Evolutionary conservation across 2,329 filamentous ascomycete species (phyloP).

Genomic region (Alternaria conjuncta): DNA sequence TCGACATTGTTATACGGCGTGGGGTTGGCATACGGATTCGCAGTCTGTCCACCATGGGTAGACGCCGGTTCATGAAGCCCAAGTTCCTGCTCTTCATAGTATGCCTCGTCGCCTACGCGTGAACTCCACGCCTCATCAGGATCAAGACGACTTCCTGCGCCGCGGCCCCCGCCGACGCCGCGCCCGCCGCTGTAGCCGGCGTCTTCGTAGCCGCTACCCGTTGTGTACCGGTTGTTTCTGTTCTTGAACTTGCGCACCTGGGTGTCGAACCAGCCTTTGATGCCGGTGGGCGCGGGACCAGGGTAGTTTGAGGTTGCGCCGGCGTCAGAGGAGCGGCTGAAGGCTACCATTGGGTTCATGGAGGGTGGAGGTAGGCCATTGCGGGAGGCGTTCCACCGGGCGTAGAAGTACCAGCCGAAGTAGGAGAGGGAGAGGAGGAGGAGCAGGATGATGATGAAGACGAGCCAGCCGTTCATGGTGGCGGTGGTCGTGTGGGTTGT

Average conservation of each 20-base stretch:
- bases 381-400: slow-evolving; percentile 73
- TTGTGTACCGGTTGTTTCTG: slow-evolving; percentile 69
- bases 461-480: slow-evolving; percentile 53
- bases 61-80: slow-evolving; percentile 58
- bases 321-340: slow-evolving; percentile 52
- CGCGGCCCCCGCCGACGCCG: slow-evolving; percentile 41
- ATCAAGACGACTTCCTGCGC: slow-evolving; percentile 68
- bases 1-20: slow-evolving; percentile 19
- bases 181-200: slow-evolving; percentile 47
- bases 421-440: slow-evolving; percentile 66
- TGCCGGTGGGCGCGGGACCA: slow-evolving; percentile 64
- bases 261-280: slow-evolving; percentile 76
- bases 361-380: slow-evolving; percentile 77
- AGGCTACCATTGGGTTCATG: slow-evolving; percentile 75
- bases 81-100: slow-evolving; percentile 80
- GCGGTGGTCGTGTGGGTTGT: slow-evolving; percentile 14
- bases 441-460: slow-evolving; percentile 76
- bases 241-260: slow-evolving; percentile 69
- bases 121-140: slow-evolving; percentile 88
- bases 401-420: slow-evolving; percentile 72
- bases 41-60: slow-evolving; percentile 44
- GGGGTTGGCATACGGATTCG: slow-evolving; percentile 30
- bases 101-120: slow-evolving; percentile 76
- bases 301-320: slow-evolving; percentile 51
- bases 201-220: slow-evolving; percentile 79